A percentile compares a stretch with the other conserved stretches of the same genome.
Evolutionary conservation across 1,139 yeast species (phyloP).

Genomic region (Debaryomyces sp.): DNA sequence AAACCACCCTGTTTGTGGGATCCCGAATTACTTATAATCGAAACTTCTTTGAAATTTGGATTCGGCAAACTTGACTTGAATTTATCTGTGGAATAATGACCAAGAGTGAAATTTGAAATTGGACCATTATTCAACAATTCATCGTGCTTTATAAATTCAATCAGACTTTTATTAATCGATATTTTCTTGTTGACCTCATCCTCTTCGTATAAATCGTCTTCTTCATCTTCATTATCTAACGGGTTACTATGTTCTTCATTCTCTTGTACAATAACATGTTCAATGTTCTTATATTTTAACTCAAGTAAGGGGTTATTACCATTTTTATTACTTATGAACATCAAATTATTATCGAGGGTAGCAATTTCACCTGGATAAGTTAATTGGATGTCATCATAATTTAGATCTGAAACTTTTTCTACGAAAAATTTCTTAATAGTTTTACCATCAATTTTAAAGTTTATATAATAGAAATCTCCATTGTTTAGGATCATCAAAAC

Average conservation of each 20-base stretch:
- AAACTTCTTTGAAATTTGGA: constrained; percentile 66
- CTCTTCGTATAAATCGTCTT: constrained; percentile 33
- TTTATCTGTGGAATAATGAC: constrained; percentile 58
- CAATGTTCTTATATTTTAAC: constrained; percentile 26
- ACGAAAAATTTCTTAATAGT: constrained; percentile 40
- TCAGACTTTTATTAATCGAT: constrained; percentile 28
- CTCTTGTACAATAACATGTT: constrained; percentile 12
- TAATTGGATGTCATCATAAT: constrained; percentile 25
- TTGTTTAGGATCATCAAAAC: constrained; percentile 53
- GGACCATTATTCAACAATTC: constrained; percentile 73
- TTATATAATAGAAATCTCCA: constrained; percentile 55
- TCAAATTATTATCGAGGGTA: constrained; percentile 35
- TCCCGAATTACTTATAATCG: constrained; percentile 75
- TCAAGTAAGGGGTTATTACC: constrained; percentile 42
- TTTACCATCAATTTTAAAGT: constrained; percentile 55
- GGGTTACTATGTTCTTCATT: constrained; percentile 16
- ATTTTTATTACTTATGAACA: constrained; percentile 38
- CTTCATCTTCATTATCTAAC: constrained; percentile 25
- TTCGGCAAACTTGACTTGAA: constrained; percentile 64
- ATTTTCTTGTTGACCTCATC: constrained; percentile 38
- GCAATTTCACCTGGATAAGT: constrained; percentile 39
- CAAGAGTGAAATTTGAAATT: constrained; percentile 67
- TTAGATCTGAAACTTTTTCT: constrained; percentile 27
- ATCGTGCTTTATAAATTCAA: constrained; percentile 53
- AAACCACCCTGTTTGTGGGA: constrained; percentile 56